Percentiles rank a stretch among this genome's conserved stretches.
These are phyloP conservation scores for Arthrobotrys sphaeroides DNA, from an alignment of 2,329 filamentous ascomycete species.

Conservation along the genomic window DNA sequence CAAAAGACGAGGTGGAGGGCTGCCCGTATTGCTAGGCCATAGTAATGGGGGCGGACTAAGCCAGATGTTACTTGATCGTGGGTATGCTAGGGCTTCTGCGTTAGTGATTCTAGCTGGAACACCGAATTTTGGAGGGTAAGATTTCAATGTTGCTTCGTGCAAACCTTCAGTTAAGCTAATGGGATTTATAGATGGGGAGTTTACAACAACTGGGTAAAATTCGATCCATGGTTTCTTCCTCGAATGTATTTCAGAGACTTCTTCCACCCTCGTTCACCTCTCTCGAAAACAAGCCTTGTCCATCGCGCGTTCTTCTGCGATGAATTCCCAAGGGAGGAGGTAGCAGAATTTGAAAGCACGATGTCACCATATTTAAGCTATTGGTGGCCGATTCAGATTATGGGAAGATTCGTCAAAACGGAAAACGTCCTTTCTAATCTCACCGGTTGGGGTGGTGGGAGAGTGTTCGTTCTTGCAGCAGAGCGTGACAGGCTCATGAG, in stretches of 20 bases:
- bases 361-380: slow-evolving; percentile 67
- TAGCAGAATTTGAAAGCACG: slow-evolving; percentile 63
- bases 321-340: slow-evolving; percentile 61
- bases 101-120: slow-evolving; percentile 65
- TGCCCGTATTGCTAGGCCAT: slow-evolving; percentile 64
- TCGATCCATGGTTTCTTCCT: slow-evolving; percentile 66
- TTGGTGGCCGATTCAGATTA: slow-evolving; percentile 66
- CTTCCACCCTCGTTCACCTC: slow-evolving; percentile 66
- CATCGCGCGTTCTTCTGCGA: slow-evolving; percentile 66
- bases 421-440: slow-evolving; percentile 59
- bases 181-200: slow-evolving; percentile 58
- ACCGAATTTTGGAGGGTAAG: slow-evolving; percentile 65
- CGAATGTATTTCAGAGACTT: slow-evolving; percentile 63
- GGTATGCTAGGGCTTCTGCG: slow-evolving; percentile 62
- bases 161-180: slow-evolving; percentile 24
- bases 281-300: slow-evolving; percentile 66
- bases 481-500: slow-evolving; percentile 35
- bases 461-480: slow-evolving; percentile 34
- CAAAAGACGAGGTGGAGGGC: slow-evolving; percentile 29
- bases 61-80: slow-evolving; percentile 65
- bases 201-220: slow-evolving; percentile 64
- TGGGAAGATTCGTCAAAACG: slow-evolving; percentile 63
- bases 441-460: slow-evolving; percentile 29
- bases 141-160: slow-evolving; percentile 32
- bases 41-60: slow-evolving; percentile 66